Evolutionary conservation across 345 rosid genomes (phyloP).

Genomic region (Durio zibethinus): DNA sequence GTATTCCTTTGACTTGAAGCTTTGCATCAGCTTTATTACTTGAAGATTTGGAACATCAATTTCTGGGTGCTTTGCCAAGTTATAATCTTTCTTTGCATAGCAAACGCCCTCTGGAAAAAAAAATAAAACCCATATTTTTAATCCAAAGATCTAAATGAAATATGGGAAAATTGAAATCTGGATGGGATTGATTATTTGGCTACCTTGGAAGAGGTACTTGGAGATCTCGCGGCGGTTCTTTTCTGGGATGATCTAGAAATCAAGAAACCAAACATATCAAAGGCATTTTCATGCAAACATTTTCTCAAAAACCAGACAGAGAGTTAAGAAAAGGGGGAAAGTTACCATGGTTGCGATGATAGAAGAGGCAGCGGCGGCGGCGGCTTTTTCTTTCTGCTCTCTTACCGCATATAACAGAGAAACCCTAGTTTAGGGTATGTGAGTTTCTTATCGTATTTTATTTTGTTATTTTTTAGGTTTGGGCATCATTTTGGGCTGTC

Average conservation of each 20-base stretch:
- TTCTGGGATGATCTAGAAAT: slow-evolving; percentile 71
- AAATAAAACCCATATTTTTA: not conserved
- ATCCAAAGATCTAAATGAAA: not conserved
- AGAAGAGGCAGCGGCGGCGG: not conserved
- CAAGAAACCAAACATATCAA: not conserved
- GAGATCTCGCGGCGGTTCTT: slow-evolving; percentile 88
- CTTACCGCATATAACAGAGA: not conserved
- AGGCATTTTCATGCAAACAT: not conserved
- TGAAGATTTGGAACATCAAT: slow-evolving; percentile 83
- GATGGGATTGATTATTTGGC: not conserved
- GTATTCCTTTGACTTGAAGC: slow-evolving; percentile 91
- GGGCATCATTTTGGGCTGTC: not conserved
- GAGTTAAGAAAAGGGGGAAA: no score
- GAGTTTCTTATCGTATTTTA: not conserved
- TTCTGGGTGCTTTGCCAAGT: slow-evolving; percentile 74
- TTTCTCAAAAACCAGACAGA: slow-evolving; percentile 3
- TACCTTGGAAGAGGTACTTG: slow-evolving; percentile 95
- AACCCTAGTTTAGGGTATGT: not conserved
- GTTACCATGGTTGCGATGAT: slow-evolving; percentile 33
- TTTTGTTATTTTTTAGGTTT: not conserved
- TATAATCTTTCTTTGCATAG: slow-evolving; percentile 84
- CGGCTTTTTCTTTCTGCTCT: not conserved
- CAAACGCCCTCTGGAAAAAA: slow-evolving; percentile 70
- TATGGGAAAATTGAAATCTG: not conserved
- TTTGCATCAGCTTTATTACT: slow-evolving; percentile 92